These are phyloP conservation scores for Tetratostichococcus sp. DNA, from an alignment of 139 green algal species.

Conservation along the genomic window DNA sequence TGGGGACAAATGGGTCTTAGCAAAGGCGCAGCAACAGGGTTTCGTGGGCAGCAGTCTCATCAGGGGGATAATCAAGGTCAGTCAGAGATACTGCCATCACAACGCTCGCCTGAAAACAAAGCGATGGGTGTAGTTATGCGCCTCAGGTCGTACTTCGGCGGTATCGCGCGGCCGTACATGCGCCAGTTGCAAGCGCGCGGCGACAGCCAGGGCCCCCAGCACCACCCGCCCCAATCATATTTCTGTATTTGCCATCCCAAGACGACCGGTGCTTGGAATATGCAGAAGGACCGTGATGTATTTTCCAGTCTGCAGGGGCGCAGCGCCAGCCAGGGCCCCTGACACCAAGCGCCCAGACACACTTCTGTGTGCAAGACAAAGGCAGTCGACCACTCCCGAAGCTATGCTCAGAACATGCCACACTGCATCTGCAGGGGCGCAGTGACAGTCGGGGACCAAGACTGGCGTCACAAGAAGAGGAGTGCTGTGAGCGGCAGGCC, in stretches of 20 bases:
- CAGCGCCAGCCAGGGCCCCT: conserved; percentile 2
- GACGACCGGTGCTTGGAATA: no score
- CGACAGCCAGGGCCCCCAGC: conserved; percentile 8
- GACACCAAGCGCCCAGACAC: neutral
- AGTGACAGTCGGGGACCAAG: no score
- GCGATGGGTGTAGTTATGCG: conserved; percentile 34
- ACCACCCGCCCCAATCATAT: neutral
- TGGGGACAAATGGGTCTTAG: no score
- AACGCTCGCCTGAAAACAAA: conserved; percentile 44
- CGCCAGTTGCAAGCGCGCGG: conserved; percentile 24
- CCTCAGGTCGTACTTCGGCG: conserved; percentile 40
- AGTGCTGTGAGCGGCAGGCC: conserved; percentile 14
- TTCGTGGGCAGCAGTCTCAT: no score
- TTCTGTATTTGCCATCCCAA: no score
- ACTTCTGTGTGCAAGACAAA: no score
- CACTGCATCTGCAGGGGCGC: neutral
- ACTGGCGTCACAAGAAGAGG: neutral
- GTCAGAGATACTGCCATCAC: no score
- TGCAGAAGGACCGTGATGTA: no score
- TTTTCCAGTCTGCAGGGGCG: conserved; percentile 30
- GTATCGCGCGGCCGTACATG: conserved; percentile 32
- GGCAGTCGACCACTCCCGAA: no score
- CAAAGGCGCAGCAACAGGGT: no score
- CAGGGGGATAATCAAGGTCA: no score
- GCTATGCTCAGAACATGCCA: neutral